phyloP scores from a whole-genome alignment of 805 yeast species.

The Blastobotrys americana region DNA sequence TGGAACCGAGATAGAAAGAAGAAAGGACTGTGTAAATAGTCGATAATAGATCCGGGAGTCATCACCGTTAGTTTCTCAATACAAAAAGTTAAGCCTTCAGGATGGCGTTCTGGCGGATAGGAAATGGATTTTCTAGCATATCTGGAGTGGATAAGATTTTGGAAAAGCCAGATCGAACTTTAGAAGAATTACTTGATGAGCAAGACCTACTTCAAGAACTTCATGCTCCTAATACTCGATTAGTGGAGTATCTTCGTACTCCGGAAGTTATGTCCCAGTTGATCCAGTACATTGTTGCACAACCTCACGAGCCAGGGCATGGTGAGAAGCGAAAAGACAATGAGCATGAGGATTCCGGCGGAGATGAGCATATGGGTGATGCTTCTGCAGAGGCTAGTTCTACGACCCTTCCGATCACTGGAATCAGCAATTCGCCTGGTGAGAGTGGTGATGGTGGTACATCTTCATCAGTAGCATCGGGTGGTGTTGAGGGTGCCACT shows the following conservation, averaged over 20 bases:
- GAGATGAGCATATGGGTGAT: slow-evolving; percentile 15
- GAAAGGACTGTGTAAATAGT: too few relatives aligned
- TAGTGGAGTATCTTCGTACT: slow-evolving; percentile 72
- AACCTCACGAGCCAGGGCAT: slow-evolving; percentile 16
- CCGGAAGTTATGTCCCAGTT: slow-evolving; percentile 65
- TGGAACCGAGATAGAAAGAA: too few relatives aligned
- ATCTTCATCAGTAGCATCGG: background rate
- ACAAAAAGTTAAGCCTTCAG: too few relatives aligned
- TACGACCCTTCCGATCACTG: background rate
- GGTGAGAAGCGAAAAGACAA: slow-evolving; percentile 20
- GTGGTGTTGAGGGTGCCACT: background rate
- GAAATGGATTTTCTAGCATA: slow-evolving; percentile 48
- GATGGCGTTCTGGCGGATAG: slow-evolving; percentile 56
- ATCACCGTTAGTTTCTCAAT: too few relatives aligned
- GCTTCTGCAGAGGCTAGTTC: background rate
- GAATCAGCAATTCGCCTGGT: background rate
- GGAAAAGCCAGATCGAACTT: slow-evolving; percentile 39
- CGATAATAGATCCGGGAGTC: too few relatives aligned
- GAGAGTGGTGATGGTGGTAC: background rate
- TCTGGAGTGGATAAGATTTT: slow-evolving; percentile 48
- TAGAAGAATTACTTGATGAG: slow-evolving; percentile 57
- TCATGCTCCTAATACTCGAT: slow-evolving; percentile 61
- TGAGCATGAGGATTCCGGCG: slow-evolving; percentile 21
- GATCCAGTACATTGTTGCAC: slow-evolving; percentile 31
- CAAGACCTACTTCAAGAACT: slow-evolving; percentile 68